phyloP scores from a whole-genome alignment of 495 filamentous ascomycete genomes.

The Talaromyces thailandensis region DNA sequence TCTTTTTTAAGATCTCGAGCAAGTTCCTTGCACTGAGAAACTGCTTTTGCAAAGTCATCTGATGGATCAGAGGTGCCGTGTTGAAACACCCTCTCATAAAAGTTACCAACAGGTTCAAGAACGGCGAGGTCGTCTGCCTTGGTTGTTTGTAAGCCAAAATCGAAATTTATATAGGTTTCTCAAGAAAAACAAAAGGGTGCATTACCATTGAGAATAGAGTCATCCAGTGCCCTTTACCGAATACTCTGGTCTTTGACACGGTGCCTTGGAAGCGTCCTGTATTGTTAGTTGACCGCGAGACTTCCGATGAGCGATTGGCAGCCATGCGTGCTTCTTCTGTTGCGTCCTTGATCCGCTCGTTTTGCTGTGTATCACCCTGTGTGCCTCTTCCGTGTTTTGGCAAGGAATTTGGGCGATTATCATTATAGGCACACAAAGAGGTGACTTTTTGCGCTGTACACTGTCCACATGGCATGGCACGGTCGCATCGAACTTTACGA shows the following conservation, averaged over 20 bases:
- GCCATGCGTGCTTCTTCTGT: not conserved
- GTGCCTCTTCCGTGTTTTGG: not conserved
- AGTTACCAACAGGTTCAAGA: conserved; percentile 12
- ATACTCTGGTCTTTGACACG: conserved; percentile 20
- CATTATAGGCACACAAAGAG: conserved; percentile 29
- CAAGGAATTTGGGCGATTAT: not conserved
- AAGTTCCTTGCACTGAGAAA: conserved; percentile 18
- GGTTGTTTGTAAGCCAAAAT: conserved; percentile 10
- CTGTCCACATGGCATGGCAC: conserved; percentile 11
- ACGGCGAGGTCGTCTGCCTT: conserved; percentile 18
- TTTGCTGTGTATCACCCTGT: not conserved
- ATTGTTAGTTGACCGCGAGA: not conserved
- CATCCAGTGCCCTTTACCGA: conserved; percentile 24
- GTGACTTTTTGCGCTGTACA: conserved; percentile 6
- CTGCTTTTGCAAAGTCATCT: conserved; percentile 10
- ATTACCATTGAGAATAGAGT: conserved; percentile 1
- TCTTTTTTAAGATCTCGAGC: conserved; percentile 16
- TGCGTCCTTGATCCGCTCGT: not conserved
- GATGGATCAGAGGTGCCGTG: conserved; percentile 9
- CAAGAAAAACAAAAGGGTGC: not conserved
- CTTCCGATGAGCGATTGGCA: not conserved
- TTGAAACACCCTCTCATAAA: conserved; percentile 14
- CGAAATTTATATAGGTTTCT: not conserved
- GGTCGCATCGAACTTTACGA: conserved; percentile 17
- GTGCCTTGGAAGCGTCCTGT: conserved; percentile 12